Evolutionary conservation across 192 early-diverging fungal species (phyloP), one percentile per base, ranked within the genome.

Genomic region (Coemansia sp.): DNA sequence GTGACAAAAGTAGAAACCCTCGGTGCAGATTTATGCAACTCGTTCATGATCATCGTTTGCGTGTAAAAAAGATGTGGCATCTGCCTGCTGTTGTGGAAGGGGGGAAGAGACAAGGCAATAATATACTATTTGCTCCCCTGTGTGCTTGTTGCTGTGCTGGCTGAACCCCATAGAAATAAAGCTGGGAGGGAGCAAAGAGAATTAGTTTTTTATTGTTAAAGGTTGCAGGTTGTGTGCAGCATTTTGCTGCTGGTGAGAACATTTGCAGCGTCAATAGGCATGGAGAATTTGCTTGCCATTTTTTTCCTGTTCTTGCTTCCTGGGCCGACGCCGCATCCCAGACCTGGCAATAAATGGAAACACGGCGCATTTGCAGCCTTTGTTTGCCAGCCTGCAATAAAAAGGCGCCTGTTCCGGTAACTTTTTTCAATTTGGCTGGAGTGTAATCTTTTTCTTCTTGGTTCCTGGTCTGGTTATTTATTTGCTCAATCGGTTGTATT

Each of bases 291-390:
- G 11, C 45, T 47, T 26, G 45, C 45, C 45, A 21, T 47, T 34
- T 34, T 34, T 26, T 47, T 23, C 21, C 23, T 47, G 32, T 34
- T 34, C 32, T 34, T 34, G 10, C 32, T 34, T 34, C 7, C 32
- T 34, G 32, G 32, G 23, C 45, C 28, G 45, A 47, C 45, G 45
- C 45, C 45, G 45, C 45, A 47, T 47, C 28, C 45, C 45, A 23
- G 45, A 28, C 45, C 45, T 34, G 32, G 32, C 32, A 34, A 34
- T 34, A 34, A 34, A 34, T 34, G 32, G 32, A 34, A 47, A 47
- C 45, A 47, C 21, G 21, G 45, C 18, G 20, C 45, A 47, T 21
- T n/a, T 28, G 8, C 21, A 26, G 45, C 23, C 45, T 47, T 47
- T 47, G 45, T 47, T 28, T 47, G 45, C 23, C 21, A 18, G 45